Base-by-base conservation (phyloP, 352 stramenopile genomes). In the Vaucheria bursata region DNA sequence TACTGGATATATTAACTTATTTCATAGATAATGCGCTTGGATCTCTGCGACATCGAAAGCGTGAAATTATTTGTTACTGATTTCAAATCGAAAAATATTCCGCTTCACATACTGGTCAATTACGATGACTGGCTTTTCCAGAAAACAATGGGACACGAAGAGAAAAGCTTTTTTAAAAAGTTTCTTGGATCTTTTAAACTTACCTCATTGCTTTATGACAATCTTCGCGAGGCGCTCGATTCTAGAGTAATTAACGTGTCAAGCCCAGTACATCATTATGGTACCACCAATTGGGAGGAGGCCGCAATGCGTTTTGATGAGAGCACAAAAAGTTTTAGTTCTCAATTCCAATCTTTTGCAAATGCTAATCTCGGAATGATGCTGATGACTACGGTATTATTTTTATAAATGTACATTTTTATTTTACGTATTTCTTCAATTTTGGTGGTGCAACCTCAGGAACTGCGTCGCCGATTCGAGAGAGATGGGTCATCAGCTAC, bases 1-100 rank as follows among this genome's bases (percentile, higher is more conserved):
- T 59, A 18, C 12, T 59, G 45, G 12, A 12, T 59, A 25, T 59
- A 25, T 59, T 68, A 34, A 34, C n/a, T 68, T 31, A 2, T 68
- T 31, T 68, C 8, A 59, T 38, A 72, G 65, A 35, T 72, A 35
- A 72, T 72, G 65, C 33, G 40, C n/a, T 2, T 72, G 6, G 65
- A 72, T 2, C 65, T 72, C 29, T 39, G 65, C 65, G 2, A 8
- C 6, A 36, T 40, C 8, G 32, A 40, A n/a, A 72, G 65, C 31
- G 40, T 72, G 33, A 25, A 35, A 1, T 7, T 2, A 1, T 72
- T 72, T 37, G 65, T 35, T 7, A 29, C 1, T 25, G 65, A 1
- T 40, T 25, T 72, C 31, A 35, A 35, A 25, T 2, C 1, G 33
- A 34, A 38, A 1, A 29, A 72, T 35, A 72, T 45, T 12, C 12